Base-by-base conservation (phyloP, 768 basidiomycete species). In the Psilocybe tampanensis region DNA sequence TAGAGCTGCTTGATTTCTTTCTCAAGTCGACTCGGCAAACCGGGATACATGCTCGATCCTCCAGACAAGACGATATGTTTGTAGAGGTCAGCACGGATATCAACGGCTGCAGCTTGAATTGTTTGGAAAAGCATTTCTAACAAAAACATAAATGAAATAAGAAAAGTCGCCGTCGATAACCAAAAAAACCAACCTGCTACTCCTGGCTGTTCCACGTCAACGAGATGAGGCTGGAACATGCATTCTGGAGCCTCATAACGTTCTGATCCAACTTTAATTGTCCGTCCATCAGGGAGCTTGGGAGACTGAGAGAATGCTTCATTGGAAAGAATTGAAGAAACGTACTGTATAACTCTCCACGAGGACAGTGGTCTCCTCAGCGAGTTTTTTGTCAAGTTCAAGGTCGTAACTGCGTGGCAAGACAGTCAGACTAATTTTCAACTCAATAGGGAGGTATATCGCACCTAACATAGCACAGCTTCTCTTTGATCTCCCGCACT, bases 1-100 rank as follows among this genome's bases (percentile, higher is more conserved):
- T 98, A 94, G n/a, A 98, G 80, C 72, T 98, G 97, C 74, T 98
- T 98, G 91, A 98, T 94, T 79, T 99, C 96, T 79, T 98, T 98
- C 76, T 98, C 97, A 43, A 99, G 80, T 44, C 97, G 87, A 70
- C 91, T 94, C 11, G 97, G 97, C 54, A 99, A 84, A 23, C 97
- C 97, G 26, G 97, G 96, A 70, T 98, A 98, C 96, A 98, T 98
- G 72, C 92, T 95, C 2, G 94, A 96, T 7, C 97, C 97, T 51
- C 97, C 97, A 3, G 94, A 97, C 23, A 99, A 86, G 12, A 99
- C 96, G 63, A 98, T 88, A 72, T 98, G 97, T 70, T 97, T 97
- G 83, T 98, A 99, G 3, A 99, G 80, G 63, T 98, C 96, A 0
- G 88, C 32, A 55, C 97, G 91, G 47, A 89, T 77, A 69, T 98